A percentile compares a stretch with the other conserved stretches of the same genome.
phyloP scores from a whole-genome alignment of 805 yeast genomes.

The Zygosaccharomyces bisporus region DNA sequence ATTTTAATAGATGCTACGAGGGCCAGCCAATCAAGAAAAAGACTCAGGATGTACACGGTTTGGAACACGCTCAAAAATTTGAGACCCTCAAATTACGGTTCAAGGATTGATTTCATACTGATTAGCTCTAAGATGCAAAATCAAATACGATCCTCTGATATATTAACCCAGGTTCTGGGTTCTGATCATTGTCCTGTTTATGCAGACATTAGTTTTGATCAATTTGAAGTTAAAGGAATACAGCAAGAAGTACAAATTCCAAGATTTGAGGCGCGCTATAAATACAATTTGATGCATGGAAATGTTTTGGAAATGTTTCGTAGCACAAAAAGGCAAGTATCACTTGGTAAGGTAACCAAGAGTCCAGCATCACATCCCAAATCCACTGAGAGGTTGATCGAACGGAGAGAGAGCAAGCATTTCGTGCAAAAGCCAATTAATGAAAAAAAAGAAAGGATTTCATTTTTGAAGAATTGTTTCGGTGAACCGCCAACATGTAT shows the following conservation, averaged over 20 bases:
- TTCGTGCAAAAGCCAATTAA: constrained; percentile 2
- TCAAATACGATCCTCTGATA: constrained; percentile 40
- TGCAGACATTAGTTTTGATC: constrained; percentile 51
- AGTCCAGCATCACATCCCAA: constrained; percentile 5
- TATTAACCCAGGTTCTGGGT: constrained; percentile 71
- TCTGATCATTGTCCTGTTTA: constrained; percentile 94
- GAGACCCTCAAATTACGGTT: constrained; percentile 80
- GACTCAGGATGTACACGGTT: constrained; percentile 73
- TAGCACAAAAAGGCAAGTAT: constrained; percentile 14
- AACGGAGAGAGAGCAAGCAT: constrained; percentile 21
- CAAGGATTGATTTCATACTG: constrained; percentile 78
- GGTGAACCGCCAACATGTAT: constrained; percentile 44
- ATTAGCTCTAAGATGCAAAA: constrained; percentile 41
- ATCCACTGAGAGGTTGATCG: constrained; percentile 14
- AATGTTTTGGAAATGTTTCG: constrained; percentile 38
- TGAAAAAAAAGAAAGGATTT: neutral
- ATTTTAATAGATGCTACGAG: constrained; percentile 60
- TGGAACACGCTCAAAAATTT: constrained; percentile 83
- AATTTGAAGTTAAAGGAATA: neutral
- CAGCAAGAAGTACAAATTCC: constrained; percentile 23
- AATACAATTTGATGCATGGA: constrained; percentile 41
- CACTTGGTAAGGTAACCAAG: constrained; percentile 7
- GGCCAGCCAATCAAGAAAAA: constrained; percentile 46
- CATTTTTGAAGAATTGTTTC: constrained; percentile 19
- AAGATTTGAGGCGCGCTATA: constrained; percentile 51